Conservation (phyloP, 805 yeast species). For the Yarrowia sp. region DNA sequence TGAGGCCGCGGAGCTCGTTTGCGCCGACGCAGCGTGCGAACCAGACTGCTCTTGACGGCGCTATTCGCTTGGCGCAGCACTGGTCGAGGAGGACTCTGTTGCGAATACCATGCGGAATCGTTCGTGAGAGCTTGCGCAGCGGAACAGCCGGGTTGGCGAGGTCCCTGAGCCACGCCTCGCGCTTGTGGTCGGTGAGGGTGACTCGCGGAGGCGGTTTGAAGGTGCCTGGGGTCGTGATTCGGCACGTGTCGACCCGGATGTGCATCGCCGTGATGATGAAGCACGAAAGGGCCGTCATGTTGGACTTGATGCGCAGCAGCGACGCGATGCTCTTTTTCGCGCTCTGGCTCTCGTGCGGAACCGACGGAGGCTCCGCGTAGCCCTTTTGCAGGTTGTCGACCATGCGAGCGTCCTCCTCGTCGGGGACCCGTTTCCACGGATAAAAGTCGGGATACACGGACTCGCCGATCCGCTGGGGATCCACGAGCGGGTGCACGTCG, state of each 20-base stretch:
- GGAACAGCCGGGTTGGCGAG: slow-evolving; percentile 68
- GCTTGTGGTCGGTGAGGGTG: slow-evolving; percentile 80
- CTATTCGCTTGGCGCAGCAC: slow-evolving; percentile 63
- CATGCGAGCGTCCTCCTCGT: slow-evolving; percentile 54
- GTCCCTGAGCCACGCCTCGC: slow-evolving; percentile 82
- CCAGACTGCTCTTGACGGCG: slow-evolving; percentile 85
- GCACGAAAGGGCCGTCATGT: slow-evolving; percentile 50
- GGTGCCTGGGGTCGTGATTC: slow-evolving; percentile 49
- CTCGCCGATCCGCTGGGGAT: slow-evolving; percentile 24
- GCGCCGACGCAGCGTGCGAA: slow-evolving; percentile 82
- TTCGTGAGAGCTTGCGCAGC: slow-evolving; percentile 63
- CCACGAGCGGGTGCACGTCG: slow-evolving; percentile 40
- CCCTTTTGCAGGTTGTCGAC: slow-evolving; percentile 66
- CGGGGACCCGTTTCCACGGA: slow-evolving; percentile 61
- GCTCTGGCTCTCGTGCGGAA: slow-evolving; percentile 63
- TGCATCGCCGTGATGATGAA: slow-evolving; percentile 50
- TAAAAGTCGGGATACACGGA: slow-evolving; percentile 61
- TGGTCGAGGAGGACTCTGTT: slow-evolving; percentile 72
- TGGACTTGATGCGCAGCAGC: slow-evolving; percentile 41
- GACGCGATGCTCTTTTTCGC: slow-evolving; percentile 58
- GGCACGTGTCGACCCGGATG: slow-evolving; percentile 47
- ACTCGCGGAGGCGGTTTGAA: slow-evolving; percentile 86
- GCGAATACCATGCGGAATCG: slow-evolving; percentile 87
- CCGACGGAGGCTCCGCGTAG: slow-evolving; percentile 59
- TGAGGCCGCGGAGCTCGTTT: slow-evolving; percentile 64